Conservation (phyloP, 2,329 filamentous ascomycete genomes). For the Dothiorella sarmentorum region DNA sequence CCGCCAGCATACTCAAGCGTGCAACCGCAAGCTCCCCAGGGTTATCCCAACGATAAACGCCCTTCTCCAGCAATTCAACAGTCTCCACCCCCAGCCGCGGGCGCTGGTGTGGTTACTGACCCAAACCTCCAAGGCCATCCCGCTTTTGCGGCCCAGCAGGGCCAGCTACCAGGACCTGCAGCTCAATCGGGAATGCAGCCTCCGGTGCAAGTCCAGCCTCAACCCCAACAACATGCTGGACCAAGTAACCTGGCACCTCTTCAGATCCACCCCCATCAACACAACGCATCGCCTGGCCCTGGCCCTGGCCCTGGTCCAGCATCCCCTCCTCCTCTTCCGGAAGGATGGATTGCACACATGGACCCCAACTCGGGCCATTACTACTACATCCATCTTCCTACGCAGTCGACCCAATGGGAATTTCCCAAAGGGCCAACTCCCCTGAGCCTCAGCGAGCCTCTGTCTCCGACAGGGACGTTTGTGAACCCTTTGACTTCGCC, state of each 20-base stretch:
- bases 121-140: conserved; percentile 63
- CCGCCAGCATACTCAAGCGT: conserved; percentile 95
- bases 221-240: conserved; percentile 46
- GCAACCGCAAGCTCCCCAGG: conserved; percentile 43
- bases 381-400: conserved; percentile 96
- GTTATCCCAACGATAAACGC: conserved; percentile 76
- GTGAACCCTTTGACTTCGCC: conserved; percentile 46
- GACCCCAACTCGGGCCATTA: conserved; percentile 96
- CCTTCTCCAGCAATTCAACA: conserved; percentile 43
- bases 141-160: conserved; percentile 75
- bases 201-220: conserved; percentile 33
- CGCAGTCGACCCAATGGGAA: conserved; percentile 97
- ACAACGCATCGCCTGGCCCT: conserved; percentile 29
- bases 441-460: conserved; percentile 75
- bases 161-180: conserved; percentile 35
- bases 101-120: conserved; percentile 32
- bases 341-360: conserved; percentile 97
- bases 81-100: conserved; percentile 27
- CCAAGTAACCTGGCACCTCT: conserved; percentile 36
- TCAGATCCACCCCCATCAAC: conserved; percentile 33
- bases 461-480: conserved; percentile 69
- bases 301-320: conserved; percentile 58
- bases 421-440: conserved; percentile 95
- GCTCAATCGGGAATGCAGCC: conserved; percentile 46
- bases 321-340: conserved; percentile 87